Evolutionary conservation across 305 asterid genomes (phyloP).

Genomic region (Vinca major): DNA sequence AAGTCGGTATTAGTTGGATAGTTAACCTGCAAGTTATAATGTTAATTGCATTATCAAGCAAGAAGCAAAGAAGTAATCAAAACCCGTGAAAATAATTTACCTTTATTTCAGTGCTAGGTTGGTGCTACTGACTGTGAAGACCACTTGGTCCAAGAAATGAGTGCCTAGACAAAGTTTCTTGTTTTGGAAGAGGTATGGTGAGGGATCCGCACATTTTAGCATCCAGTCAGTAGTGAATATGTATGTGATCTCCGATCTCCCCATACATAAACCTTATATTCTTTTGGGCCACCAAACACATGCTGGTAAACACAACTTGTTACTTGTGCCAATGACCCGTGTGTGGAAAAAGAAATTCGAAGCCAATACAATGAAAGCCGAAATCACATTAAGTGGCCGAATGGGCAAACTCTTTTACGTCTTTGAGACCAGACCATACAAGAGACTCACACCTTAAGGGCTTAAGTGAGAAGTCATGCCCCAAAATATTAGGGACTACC

Average conservation of each 20-base stretch:
- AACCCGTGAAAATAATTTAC: constrained; percentile 23
- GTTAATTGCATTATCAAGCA: constrained; percentile 8
- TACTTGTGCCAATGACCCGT: neutral
- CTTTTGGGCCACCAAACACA: no score
- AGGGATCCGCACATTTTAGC: constrained; percentile 50
- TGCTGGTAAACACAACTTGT: neutral
- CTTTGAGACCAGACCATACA: neutral
- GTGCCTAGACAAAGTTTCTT: constrained; percentile 91
- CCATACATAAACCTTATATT: neutral
- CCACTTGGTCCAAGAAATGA: constrained; percentile 82
- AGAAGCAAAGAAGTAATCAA: neutral
- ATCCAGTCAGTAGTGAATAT: neutral
- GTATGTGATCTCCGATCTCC: constrained; percentile 4
- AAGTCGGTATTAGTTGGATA: constrained; percentile 60
- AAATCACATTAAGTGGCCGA: neutral
- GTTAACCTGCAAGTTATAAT: constrained; percentile 48
- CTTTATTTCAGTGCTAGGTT: constrained; percentile 62
- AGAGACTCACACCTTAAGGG: neutral
- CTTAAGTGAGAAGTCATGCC: neutral
- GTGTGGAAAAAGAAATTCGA: neutral
- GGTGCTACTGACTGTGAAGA: constrained; percentile 68
- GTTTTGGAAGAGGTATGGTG: constrained; percentile 72
- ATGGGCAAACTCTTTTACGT: neutral
- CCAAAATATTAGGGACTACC: neutral
- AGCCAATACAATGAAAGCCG: neutral